phyloP scores from a whole-genome alignment of 83 land plant genomes.

The Picea abies region DNA sequence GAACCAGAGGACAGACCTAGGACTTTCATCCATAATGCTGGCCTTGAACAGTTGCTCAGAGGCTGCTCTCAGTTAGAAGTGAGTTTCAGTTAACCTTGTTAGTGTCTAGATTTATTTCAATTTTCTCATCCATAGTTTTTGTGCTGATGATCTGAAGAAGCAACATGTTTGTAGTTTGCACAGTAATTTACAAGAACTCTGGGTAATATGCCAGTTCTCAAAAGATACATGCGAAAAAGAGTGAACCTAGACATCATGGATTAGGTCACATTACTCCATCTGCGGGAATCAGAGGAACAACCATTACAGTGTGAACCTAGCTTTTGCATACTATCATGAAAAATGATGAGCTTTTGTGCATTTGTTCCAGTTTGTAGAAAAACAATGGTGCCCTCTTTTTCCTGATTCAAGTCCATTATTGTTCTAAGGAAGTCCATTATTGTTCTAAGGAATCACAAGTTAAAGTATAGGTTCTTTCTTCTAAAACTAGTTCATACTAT shows the following conservation, averaged over 20 bases:
- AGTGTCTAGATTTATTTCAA: constrained; percentile 1
- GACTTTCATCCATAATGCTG: constrained; percentile 30
- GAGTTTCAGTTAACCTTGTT: constrained; percentile 20
- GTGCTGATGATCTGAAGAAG: neutral
- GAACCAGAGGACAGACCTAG: constrained; percentile 30
- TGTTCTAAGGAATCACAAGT: neutral
- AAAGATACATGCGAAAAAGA: neutral
- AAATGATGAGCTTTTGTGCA: too few relatives aligned
- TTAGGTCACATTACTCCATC: neutral
- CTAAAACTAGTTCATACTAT: too few relatives aligned
- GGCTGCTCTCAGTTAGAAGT: constrained; percentile 77
- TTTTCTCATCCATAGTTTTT: neutral
- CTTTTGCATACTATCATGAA: too few relatives aligned
- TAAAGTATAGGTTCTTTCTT: neutral
- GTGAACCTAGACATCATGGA: neutral
- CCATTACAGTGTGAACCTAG: too few relatives aligned
- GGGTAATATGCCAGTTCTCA: neutral
- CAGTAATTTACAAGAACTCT: neutral
- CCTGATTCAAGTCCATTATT: too few relatives aligned
- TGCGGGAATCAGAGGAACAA: too few relatives aligned
- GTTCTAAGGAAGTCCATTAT: neutral
- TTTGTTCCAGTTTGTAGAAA: too few relatives aligned
- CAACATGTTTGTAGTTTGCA: neutral
- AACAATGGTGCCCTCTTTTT: too few relatives aligned
- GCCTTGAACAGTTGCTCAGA: constrained; percentile 57